phyloP scores from a whole-genome alignment of 495 filamentous ascomycete genomes.

The Jackrogersella multiformis region DNA sequence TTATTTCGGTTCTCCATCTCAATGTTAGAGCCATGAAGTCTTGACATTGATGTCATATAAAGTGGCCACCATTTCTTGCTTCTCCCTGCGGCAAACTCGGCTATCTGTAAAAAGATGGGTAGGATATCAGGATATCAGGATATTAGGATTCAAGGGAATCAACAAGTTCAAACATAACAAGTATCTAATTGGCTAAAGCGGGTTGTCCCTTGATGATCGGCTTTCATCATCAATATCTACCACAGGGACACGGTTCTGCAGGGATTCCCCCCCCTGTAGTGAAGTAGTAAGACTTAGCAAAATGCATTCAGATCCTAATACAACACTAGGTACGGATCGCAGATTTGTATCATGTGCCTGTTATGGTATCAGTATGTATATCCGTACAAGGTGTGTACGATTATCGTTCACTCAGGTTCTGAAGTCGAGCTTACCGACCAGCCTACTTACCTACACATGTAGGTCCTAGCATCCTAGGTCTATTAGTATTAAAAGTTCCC shows the following conservation, averaged over 20 bases:
- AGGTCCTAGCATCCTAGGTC: not conserved
- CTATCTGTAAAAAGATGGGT: conserved; percentile 4
- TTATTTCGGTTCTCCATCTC: conserved; percentile 19
- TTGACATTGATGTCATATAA: conserved; percentile 24
- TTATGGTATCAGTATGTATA: conserved; percentile 12
- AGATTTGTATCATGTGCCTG: conserved; percentile 8
- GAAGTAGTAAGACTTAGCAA: conserved; percentile 1
- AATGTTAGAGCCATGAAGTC: not conserved
- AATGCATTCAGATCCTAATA: conserved; percentile 27
- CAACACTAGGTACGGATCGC: conserved; percentile 13
- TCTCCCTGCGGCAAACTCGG: too few species aligned
- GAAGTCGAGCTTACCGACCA: not conserved
- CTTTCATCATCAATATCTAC: conserved; percentile 21
- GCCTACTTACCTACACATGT: not conserved
- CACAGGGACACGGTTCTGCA: conserved; percentile 21
- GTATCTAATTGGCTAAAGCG: conserved; percentile 7
- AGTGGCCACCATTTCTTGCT: too few species aligned
- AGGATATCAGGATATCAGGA: conserved; percentile 28
- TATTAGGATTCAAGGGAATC: conserved; percentile 30
- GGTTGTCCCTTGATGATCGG: conserved; percentile 24
- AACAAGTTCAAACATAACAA: conserved; percentile 1
- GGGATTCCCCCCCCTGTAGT: conserved; percentile 9
- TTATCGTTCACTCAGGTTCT: not conserved
- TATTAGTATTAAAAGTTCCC: conserved; percentile 3
- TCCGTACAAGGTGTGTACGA: conserved; percentile 1